phyloP scores from a whole-genome alignment of 257 asterid genomes.

The Gynochthodes officinalis region DNA sequence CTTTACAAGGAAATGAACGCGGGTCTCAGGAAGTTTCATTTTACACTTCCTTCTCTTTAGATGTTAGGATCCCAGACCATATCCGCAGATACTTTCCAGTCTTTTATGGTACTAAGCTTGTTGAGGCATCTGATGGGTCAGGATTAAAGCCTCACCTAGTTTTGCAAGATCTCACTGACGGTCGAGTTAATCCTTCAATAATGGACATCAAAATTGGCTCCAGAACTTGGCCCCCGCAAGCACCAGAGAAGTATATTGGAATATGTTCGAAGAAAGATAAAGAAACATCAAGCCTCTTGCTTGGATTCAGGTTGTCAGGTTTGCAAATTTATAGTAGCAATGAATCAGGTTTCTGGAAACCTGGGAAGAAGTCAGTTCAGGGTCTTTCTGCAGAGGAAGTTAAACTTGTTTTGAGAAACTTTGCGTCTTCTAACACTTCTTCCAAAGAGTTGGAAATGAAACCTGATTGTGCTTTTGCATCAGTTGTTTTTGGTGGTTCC shows the following conservation, averaged over 20 bases:
- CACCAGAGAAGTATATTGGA: constrained; percentile 53
- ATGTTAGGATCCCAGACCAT: constrained; percentile 55
- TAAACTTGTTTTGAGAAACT: constrained; percentile 46
- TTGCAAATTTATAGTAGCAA: constrained; percentile 43
- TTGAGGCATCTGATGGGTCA: constrained; percentile 90
- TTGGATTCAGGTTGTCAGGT: constrained; percentile 89
- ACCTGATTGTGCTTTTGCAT: constrained; percentile 79
- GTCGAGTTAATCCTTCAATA: constrained; percentile 58
- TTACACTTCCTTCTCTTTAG: constrained; percentile 61
- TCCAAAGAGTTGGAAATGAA: constrained; percentile 25
- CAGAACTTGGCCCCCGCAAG: constrained; percentile 78
- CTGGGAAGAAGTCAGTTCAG: constrained; percentile 42
- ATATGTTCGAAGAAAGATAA: constrained; percentile 75
- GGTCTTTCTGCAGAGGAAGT: constrained; percentile 53
- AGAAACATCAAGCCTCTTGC: constrained; percentile 46
- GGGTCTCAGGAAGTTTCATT: constrained; percentile 70
- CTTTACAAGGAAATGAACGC: constrained; percentile 81
- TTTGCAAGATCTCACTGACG: constrained; percentile 49
- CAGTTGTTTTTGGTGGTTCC: constrained; percentile 77
- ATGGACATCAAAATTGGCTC: constrained; percentile 89
- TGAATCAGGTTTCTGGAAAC: constrained; percentile 63
- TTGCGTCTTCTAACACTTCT: constrained; percentile 55
- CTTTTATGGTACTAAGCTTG: constrained; percentile 68
- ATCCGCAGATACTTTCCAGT: constrained; percentile 65
- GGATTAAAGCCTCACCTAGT: constrained; percentile 73